Base-by-base conservation (phyloP, 2,329 filamentous ascomycete species). In the Pseudogymnoascus sp. region DNA sequence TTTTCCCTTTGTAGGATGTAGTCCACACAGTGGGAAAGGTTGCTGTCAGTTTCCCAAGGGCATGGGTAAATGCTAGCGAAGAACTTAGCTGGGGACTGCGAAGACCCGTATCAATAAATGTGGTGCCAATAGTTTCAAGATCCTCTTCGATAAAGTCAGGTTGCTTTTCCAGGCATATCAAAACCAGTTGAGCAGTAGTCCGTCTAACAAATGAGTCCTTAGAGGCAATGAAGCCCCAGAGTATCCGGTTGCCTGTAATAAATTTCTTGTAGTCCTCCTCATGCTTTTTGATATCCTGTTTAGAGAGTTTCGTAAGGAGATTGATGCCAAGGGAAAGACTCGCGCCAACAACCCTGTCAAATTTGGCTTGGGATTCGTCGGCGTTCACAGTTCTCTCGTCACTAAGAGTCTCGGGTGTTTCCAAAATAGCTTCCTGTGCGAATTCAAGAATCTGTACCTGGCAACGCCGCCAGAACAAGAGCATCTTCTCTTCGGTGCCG, bases 301-400 rank as follows among this genome's bases (percentile, higher is more conserved):
- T 66, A 1, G 78, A 74, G 1, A 85, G 74, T 64, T 75, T 81
- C 53, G 79, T 76, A 0, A 88, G 70, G 0, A 88, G 75, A 31
- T 79, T 79, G 2, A 83, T 69, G 2, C 86, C 80, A 5, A 88
- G 75, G 1, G 81, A 83, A 21, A 88, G 70, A 62, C 82, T 82
- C 6, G 79, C 79, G 8, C 78, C 79, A 2, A 86, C 71, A 3
- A 97, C 92, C 56, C 95, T 84, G 65, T 87, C 84, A 76, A 96
- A 95, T 70, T 96, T 97, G 16, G 89, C 84, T 68, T 92, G 84
- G 3, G 91, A 87, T 73, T 99, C 95, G 68, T 97, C 93, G 7
- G 84, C 78, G 64, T 86, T 95, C 3, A 92, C 90, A 0, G 87
- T 91, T 23, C 93, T 84, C 75, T 96, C 90, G 73, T 99, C 95